Base-by-base conservation (phyloP, 148 eudicot genomes). In the Cornus florida region DNA sequence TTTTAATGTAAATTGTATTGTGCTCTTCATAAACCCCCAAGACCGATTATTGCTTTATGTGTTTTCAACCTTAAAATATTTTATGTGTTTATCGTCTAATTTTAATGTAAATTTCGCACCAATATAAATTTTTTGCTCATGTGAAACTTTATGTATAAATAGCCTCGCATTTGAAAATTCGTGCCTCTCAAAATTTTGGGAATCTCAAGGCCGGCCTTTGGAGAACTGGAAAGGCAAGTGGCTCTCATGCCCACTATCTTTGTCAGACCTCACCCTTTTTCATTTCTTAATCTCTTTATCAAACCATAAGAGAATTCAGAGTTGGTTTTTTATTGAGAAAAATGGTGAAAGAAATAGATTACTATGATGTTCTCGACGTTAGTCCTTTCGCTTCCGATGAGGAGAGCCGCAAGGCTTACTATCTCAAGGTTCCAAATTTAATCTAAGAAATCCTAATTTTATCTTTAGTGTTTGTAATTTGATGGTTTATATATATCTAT, bases 301-400 rank as follows among this genome's bases (percentile, higher is more conserved):
- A 3, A 11, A 3, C 13, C 60, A 0, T 56, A 8, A 3, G 16
- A 14, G 5, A 56, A 56, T 56, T 56, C 60, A 56, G 19, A 5
- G 60, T 56, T 28, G 14, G 33, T 67, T 64, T 72, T 53, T 56
- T 13, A 33, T 67, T 5, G 1, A 71, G 43, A 78, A 74, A 7
- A 69, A 94, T 93, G 96, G 97, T 90, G 67, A 88, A 88, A 84
- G 98, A 93, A 81, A 87, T 92, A 2, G 97, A 93, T 83, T 95
- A 86, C 78, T 94, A 94, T 79, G 97, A 92, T 79, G 78, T 88
- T 83, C 94, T 94, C 19, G 98, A 86, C 32, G 93, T 95, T 72
- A 73, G 33, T 32, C 85, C 94, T n/a, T 87, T 85, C 65, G 96
- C 97, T 60, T 86, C 93, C 8, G 98, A 91, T 70, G 96, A 85